Evolutionary conservation across 352 stramenopile species (phyloP).

Genomic region (Nothophytophthora sp.): DNA sequence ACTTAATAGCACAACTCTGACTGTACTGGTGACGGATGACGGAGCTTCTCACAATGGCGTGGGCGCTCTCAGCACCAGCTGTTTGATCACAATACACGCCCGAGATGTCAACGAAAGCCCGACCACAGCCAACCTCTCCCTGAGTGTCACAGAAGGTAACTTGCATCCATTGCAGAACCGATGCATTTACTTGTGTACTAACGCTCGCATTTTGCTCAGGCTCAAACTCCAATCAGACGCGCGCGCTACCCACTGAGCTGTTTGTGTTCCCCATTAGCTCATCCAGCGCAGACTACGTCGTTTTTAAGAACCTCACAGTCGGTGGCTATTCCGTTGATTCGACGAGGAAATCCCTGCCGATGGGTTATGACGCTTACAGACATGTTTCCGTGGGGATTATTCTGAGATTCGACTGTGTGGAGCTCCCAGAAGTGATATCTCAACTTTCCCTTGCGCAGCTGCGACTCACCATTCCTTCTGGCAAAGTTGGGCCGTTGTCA

Average conservation of each 20-base stretch:
- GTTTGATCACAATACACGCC: constrained; percentile 16
- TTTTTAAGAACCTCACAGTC: constrained; percentile 3
- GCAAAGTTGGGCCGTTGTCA: constrained; percentile 41
- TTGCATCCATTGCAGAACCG: neutral
- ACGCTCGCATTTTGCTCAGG: constrained; percentile 4
- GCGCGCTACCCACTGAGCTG: constrained; percentile 4
- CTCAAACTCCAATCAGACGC: constrained; percentile 10
- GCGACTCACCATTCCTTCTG: constrained; percentile 39
- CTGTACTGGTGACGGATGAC: constrained; percentile 29
- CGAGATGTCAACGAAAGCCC: constrained; percentile 27
- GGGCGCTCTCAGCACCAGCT: constrained; percentile 24
- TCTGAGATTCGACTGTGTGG: constrained; percentile 12
- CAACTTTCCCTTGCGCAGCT: constrained; percentile 28
- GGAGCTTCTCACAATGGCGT: constrained; percentile 30
- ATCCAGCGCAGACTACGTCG: constrained; percentile 9
- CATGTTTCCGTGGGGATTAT: constrained; percentile 12
- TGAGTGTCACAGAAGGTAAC: constrained; percentile 23
- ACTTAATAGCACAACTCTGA: constrained; percentile 5
- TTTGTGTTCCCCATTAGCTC: constrained; percentile 22
- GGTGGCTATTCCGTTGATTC: constrained; percentile 9
- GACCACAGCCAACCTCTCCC: constrained; percentile 11
- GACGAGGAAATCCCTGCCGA: constrained; percentile 8
- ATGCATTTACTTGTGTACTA: neutral
- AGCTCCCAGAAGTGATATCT: constrained; percentile 32
- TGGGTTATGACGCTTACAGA: constrained; percentile 20